Conservation (phyloP, 352 stramenopile genomes). For the Phytophthora pinifolia region DNA sequence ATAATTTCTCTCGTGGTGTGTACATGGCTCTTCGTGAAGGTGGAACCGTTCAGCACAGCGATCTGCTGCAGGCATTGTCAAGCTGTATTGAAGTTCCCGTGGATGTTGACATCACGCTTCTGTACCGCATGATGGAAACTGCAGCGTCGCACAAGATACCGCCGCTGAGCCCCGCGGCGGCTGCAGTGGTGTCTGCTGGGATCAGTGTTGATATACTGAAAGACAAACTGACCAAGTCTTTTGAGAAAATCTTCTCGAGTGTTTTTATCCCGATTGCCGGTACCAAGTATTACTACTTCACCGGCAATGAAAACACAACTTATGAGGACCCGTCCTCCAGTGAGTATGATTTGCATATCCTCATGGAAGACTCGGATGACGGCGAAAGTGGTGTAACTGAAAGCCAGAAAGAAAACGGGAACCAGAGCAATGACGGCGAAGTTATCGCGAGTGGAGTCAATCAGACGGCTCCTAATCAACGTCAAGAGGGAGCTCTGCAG, state of each 20-base stretch:
- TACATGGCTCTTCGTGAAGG: constrained; percentile 81
- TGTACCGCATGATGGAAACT: constrained; percentile 82
- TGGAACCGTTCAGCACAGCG: constrained; percentile 73
- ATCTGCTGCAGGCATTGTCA: constrained; percentile 85
- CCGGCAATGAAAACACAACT: constrained; percentile 53
- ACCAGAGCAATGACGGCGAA: neutral
- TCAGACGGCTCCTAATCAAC: neutral
- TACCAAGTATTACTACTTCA: constrained; percentile 87
- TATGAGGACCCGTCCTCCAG: constrained; percentile 60
- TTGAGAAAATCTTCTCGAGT: constrained; percentile 63
- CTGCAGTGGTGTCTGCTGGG: constrained; percentile 39
- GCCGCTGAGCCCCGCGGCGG: constrained; percentile 31
- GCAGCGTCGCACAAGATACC: constrained; percentile 27
- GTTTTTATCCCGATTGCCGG: constrained; percentile 65
- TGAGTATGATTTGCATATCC: constrained; percentile 61
- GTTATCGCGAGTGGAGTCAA: constrained; percentile 9
- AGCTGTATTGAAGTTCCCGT: constrained; percentile 85
- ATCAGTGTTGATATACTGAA: constrained; percentile 57
- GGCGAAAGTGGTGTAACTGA: constrained; percentile 25
- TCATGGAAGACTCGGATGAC: constrained; percentile 66
- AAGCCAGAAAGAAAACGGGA: constrained; percentile 15
- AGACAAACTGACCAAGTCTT: constrained; percentile 64
- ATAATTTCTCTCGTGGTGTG: constrained; percentile 88
- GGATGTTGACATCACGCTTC: constrained; percentile 86
- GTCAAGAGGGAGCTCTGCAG: neutral